These are phyloP conservation scores for Cocos nucifera DNA, from an alignment of 176 grass and related monocot genomes.

Conservation along the genomic window DNA sequence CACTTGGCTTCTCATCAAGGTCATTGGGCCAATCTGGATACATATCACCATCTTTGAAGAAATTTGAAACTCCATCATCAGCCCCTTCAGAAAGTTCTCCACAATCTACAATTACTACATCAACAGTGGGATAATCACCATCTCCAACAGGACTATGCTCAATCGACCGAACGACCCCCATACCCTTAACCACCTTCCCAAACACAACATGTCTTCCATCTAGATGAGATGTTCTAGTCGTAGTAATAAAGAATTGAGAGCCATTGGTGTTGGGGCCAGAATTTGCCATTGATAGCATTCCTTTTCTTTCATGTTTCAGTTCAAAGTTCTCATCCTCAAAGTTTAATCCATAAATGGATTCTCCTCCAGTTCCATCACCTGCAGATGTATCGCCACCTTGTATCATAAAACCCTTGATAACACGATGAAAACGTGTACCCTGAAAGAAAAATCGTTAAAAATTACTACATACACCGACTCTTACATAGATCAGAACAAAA, in stretches of 20 bases:
- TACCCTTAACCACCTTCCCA: slow-evolving; percentile 76
- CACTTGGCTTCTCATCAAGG: slow-evolving; percentile 66
- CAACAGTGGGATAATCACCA: slow-evolving; percentile 37
- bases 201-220: slow-evolving; percentile 90
- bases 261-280: slow-evolving; percentile 68
- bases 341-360: slow-evolving; percentile 80
- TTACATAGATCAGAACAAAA: background rate
- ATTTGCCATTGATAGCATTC: slow-evolving; percentile 93
- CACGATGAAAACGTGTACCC: slow-evolving; percentile 78
- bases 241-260: slow-evolving; percentile 96
- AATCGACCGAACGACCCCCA: slow-evolving; percentile 78
- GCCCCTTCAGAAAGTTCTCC: slow-evolving; percentile 76
- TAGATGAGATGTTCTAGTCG: slow-evolving; percentile 73
- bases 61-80: slow-evolving; percentile 63
- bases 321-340: slow-evolving; percentile 93
- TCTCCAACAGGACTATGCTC: slow-evolving; percentile 65
- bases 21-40: slow-evolving; percentile 94
- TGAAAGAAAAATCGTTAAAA: slow-evolving; percentile 22
- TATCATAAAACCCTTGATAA: slow-evolving; percentile 87
- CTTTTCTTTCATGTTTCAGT: slow-evolving; percentile 87
- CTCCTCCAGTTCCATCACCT: slow-evolving; percentile 78
- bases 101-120: slow-evolving; percentile 61
- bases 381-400: slow-evolving; percentile 91
- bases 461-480: no score
- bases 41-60: slow-evolving; percentile 78